Evolutionary conservation across 495 filamentous ascomycete genomes (phyloP).

Genomic region (Daldinia concentrica): DNA sequence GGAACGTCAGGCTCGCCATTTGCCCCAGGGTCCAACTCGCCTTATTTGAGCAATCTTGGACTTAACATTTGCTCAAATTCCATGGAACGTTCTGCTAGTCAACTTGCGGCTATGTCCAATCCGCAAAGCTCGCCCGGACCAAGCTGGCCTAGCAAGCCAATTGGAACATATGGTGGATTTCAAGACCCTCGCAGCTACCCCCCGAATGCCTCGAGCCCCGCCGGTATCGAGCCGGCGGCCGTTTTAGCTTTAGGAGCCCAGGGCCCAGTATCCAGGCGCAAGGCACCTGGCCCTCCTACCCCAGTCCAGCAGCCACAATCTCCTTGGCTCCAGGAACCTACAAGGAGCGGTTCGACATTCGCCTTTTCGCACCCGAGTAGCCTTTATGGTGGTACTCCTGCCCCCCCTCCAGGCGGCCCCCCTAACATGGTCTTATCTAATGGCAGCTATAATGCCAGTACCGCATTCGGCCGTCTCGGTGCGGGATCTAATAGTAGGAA

Average conservation of each 20-base stretch:
- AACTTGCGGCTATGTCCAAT: not conserved
- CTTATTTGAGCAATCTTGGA: slow-evolving; percentile 9
- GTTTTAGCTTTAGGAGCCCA: slow-evolving; percentile 18
- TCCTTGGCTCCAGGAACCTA: slow-evolving; percentile 16
- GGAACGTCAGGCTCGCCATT: slow-evolving; percentile 15
- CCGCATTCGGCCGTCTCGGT: slow-evolving; percentile 37
- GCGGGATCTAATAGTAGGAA: slow-evolving; percentile 32
- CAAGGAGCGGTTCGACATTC: slow-evolving; percentile 38
- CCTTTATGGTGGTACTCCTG: slow-evolving; percentile 47
- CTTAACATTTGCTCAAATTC: slow-evolving; percentile 12
- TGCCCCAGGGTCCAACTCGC: slow-evolving; percentile 8
- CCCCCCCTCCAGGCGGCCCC: slow-evolving; percentile 12
- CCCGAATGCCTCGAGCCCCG: slow-evolving; percentile 23
- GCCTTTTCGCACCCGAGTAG: slow-evolving; percentile 51
- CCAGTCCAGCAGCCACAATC: slow-evolving; percentile 21
- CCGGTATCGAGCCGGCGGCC: slow-evolving; percentile 5
- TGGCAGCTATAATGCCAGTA: slow-evolving; percentile 38
- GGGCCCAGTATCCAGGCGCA: not conserved
- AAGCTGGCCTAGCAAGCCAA: slow-evolving; percentile 17
- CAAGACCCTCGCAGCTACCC: slow-evolving; percentile 1
- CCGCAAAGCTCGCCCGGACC: slow-evolving; percentile 25
- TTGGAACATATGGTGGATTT: not conserved
- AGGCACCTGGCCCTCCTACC: slow-evolving; percentile 26
- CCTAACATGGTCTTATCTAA: slow-evolving; percentile 35
- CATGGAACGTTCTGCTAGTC: slow-evolving; percentile 36